Conservation (phyloP, 805 yeast genomes). For the Blastobotrys peoriensis region DNA sequence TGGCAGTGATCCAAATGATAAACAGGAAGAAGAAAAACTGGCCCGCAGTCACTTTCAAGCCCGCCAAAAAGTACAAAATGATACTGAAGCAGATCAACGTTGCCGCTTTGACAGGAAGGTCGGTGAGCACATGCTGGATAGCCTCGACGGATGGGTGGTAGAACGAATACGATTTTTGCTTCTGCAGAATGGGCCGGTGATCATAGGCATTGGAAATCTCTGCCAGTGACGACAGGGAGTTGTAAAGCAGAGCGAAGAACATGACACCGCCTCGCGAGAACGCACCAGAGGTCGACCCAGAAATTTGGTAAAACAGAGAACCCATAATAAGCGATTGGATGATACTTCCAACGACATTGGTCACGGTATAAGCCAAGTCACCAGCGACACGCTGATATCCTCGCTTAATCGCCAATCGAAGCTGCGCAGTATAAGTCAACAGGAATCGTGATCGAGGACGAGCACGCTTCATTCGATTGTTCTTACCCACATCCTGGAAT, state of each 20-base stretch:
- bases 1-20: constrained; percentile 39
- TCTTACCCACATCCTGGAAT: constrained; percentile 33
- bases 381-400: constrained; percentile 53
- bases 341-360: constrained; percentile 42
- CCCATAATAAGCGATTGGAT: constrained; percentile 58
- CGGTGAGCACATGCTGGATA: constrained; percentile 52
- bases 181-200: constrained; percentile 55
- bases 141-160: constrained; percentile 75
- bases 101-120: constrained; percentile 54
- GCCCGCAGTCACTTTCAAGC: constrained; percentile 44
- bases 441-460: constrained; percentile 39
- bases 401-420: constrained; percentile 43
- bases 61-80: constrained; percentile 52
- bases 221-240: constrained; percentile 54
- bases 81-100: constrained; percentile 42
- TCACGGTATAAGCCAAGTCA: constrained; percentile 46
- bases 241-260: constrained; percentile 55
- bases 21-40: constrained; percentile 48
- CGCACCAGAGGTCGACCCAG: constrained; percentile 47
- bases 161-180: constrained; percentile 65
- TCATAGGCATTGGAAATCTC: constrained; percentile 46
- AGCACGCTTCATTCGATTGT: constrained; percentile 35
- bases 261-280: constrained; percentile 60
- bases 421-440: constrained; percentile 43
- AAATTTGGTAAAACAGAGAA: constrained; percentile 53